A percentile compares a stretch with the other conserved stretches of the same genome.
These are phyloP conservation scores for Nemania sp. DNA, from an alignment of 2,329 filamentous ascomycete genomes.

Conservation along the genomic window DNA sequence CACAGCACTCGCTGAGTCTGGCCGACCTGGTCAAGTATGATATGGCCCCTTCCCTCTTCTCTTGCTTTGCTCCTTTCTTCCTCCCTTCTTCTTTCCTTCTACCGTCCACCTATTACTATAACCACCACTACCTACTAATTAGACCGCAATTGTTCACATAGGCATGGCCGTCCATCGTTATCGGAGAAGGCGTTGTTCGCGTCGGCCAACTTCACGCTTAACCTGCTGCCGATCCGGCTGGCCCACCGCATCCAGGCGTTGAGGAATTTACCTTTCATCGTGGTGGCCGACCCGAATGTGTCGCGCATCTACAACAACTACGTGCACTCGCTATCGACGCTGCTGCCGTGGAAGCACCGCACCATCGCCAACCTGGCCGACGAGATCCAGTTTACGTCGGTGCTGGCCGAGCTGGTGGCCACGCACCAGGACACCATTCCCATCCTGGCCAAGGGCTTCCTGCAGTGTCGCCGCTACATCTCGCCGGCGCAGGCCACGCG, in stretches of 20 bases:
- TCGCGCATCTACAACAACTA: constrained; percentile 96
- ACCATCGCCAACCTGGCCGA: constrained; percentile 78
- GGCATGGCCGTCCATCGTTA: constrained; percentile 80
- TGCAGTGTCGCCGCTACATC: constrained; percentile 92
- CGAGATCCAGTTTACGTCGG: constrained; percentile 87
- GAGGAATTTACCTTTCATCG: constrained; percentile 93
- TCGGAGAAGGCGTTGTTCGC: constrained; percentile 78
- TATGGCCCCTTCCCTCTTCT: constrained; percentile 25
- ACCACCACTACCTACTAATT: neutral
- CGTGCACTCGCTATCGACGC: constrained; percentile 84
- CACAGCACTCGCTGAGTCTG: constrained; percentile 80
- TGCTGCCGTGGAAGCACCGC: constrained; percentile 77
- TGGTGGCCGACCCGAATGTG: constrained; percentile 96
- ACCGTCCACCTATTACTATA: constrained; percentile 1
- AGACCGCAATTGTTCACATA: constrained; percentile 35
- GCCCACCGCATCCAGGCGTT: constrained; percentile 93
- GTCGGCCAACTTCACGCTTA: constrained; percentile 94
- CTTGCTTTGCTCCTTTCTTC: neutral
- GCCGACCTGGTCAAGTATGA: constrained; percentile 83
- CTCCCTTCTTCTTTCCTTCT: neutral
- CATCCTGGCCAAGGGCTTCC: constrained; percentile 85
- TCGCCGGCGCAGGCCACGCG: constrained; percentile 78
- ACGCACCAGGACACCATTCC: constrained; percentile 96
- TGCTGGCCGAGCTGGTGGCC: constrained; percentile 91
- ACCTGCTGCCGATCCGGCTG: constrained; percentile 86